Evolutionary conservation across 2,329 filamentous ascomycete genomes (phyloP), one percentile per base, ranked within the genome.

Genomic region (Neurospora crassa): DNA sequence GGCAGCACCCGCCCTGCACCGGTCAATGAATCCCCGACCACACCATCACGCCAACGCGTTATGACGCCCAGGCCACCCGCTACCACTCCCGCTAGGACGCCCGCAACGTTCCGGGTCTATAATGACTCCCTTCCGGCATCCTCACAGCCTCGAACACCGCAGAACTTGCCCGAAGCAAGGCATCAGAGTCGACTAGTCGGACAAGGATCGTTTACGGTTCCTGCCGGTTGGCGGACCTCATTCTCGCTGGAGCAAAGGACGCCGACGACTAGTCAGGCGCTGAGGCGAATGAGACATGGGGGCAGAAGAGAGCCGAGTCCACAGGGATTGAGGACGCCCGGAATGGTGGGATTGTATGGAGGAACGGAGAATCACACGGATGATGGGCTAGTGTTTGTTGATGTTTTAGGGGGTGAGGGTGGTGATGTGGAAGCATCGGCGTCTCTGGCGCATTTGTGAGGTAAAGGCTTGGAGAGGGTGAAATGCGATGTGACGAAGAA

Each of bases 131-230:
- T 83, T 67, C 80, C 84, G 8, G 79, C 83, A 29, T 78, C 79
- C 5, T 78, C 77, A 11, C 85, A 86, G 73, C 84, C 85, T n/a
- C 84, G 84, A 74, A 86, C 85, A 12, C 84, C 85, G 29, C 79
- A 79, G 67, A 81, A 85, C 70, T 75, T 86, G n/a, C 83, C 84
- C 1, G 84, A 85, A 76, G 79, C 82, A 68, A 82, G 83, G 12
- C 84, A 85, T 73, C 81, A 78, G 69, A 84, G 83, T 70, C 81
- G 81, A 41, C 78, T 83, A 42, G 77, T 79, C 53, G 7, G 53
- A 34, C 14, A n/a, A 16, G 82, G 81, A 12, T 78, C 82, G 16
- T 84, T 82, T 74, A 86, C 84, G 14, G 83, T 81, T 12, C 83
- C 84, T 16, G 74, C 77, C 29, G 24, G 29, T 20, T 71, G 75